Evolutionary conservation across 352 stramenopile species (phyloP), one percentile per base, ranked within the genome.

Genomic region (Phytopythium sindhum): DNA sequence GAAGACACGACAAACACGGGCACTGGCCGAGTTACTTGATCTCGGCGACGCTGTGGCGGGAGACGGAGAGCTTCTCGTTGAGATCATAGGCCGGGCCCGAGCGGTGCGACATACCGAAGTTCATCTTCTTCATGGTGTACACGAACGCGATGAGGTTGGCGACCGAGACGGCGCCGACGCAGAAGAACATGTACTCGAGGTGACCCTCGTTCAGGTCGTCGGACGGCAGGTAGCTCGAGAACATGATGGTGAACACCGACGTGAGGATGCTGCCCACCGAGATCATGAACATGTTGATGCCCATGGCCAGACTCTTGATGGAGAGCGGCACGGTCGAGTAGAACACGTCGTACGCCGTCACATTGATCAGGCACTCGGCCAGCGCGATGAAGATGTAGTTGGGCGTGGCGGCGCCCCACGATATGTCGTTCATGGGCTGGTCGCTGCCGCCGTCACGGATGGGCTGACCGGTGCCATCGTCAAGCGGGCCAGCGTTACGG

Each of bases 171-270:
- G 85, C 33, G n/a, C 71, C 77, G 44, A 88, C 69, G 0, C 70
- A 72, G 67, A 85, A 90, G 67, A 87, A 84, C 77, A 90, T 85
- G 69, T 88, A 88, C 75, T 90, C 81, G 29, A 90, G 63, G 66
- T 88, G 63, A 60, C 72, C 71, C 1, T 86, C 66, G 69, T 90
- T 90, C 56, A 90, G 59, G 70, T 88, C 55, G 69, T 89, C 67
- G 11, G 63, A 66, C 39, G 61, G 58, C 10, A 89, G 54, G 68
- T 86, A 84, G 50, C 63, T 70, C 31, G 67, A 63, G 70, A 88
- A 89, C 70, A 89, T 81, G 69, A 89, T 80, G n/a, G 79, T 86
- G 66, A 88, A 86, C 24, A 77, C 74, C 14, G 77, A 86, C 28
- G 80, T 84, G 60, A 84, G 72, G 60, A 77, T 78, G 54, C 63